Evolutionary conservation across 139 green algal species (phyloP), one percentile per base, ranked within the genome.

Genomic region (Ostreobium quekettii): DNA sequence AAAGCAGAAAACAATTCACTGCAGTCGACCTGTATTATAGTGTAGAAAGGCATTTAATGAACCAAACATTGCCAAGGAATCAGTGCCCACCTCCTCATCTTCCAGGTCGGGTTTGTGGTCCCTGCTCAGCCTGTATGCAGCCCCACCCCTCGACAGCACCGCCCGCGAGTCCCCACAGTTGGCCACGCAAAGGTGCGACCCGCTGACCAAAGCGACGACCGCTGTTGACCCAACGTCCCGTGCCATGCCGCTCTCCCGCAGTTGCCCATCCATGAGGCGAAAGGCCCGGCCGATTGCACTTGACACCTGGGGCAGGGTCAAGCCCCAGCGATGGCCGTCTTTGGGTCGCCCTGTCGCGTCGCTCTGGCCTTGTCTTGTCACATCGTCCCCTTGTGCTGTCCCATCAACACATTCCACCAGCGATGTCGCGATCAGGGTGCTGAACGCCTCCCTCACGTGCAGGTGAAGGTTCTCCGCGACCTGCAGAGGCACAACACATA

Each of bases 161-260:
- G 85, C 85, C 15, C 89, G 74, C 2, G 85, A 93, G 74, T 96
- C 89, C 85, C 84, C 87, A 64, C 83, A 90, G 69, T 93, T 93
- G 22, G 83, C 87, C 1, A 95, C 84, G 71, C 84, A 91, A 0
- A 96, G 66, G 62, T 88, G 77, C 26, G 66, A 38, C 28, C 36
- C 35, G 38, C 81, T 74, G 3, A 92, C 69, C 31, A 97, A 76
- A 2, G 85, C 80, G 29, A 92, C 87, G 36, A 97, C 86, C 4
- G 90, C 89, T 0, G 90, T 97, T 3, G 83, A 91, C 29, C 90
- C 90, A 22, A 93, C 82, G 5, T 57, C 73, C 29, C 74, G 36
- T n/a, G n/a, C n/a, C n/a, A n/a, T n/a, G 2, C 35, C 28, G 24
- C 26, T 8, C 5, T 73, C 29, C 4, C 42, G 36, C 24, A 73